phyloP scores from a whole-genome alignment of 2,329 filamentous ascomycete species.

The Phyllosticta capitalensis region DNA sequence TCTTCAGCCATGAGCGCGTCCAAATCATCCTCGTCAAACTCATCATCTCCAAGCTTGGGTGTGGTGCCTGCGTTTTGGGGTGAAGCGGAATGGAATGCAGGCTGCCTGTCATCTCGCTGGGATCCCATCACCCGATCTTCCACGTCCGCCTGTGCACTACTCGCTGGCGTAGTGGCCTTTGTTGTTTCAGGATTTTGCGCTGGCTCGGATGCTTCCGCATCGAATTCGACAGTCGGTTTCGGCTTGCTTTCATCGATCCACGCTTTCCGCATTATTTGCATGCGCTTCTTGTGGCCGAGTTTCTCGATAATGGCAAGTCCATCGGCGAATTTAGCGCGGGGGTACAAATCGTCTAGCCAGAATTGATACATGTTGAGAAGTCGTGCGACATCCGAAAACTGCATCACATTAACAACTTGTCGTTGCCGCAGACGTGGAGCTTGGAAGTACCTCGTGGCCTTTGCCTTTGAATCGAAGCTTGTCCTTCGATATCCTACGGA shows the following conservation, averaged over 20 bases:
- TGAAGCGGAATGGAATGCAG: neutral
- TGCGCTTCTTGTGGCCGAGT: conserved; percentile 71
- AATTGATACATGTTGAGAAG: conserved; percentile 87
- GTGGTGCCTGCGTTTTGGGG: conserved; percentile 2
- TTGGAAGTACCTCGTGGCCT: conserved; percentile 74
- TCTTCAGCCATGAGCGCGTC: conserved; percentile 47
- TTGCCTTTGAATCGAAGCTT: conserved; percentile 79
- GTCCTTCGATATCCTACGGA: conserved; percentile 61
- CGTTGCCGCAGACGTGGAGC: conserved; percentile 3
- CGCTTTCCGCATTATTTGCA: conserved; percentile 64
- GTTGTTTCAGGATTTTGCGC: conserved; percentile 12
- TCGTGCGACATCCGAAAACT: conserved; percentile 76
- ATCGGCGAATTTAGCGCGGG: conserved; percentile 87
- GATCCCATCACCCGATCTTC: conserved; percentile 11
- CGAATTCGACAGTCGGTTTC: conserved; percentile 17
- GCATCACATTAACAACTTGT: conserved; percentile 8
- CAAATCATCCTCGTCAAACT: conserved; percentile 43
- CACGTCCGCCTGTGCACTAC: conserved; percentile 3
- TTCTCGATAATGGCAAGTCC: conserved; percentile 88
- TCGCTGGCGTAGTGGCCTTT: conserved; percentile 8
- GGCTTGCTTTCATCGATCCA: conserved; percentile 75
- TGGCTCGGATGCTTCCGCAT: neutral
- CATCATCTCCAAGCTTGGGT: conserved; percentile 1
- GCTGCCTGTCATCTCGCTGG: neutral
- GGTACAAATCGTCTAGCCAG: conserved; percentile 94